phyloP scores from a whole-genome alignment of 495 filamentous ascomycete species.

The Xylaria curta region DNA sequence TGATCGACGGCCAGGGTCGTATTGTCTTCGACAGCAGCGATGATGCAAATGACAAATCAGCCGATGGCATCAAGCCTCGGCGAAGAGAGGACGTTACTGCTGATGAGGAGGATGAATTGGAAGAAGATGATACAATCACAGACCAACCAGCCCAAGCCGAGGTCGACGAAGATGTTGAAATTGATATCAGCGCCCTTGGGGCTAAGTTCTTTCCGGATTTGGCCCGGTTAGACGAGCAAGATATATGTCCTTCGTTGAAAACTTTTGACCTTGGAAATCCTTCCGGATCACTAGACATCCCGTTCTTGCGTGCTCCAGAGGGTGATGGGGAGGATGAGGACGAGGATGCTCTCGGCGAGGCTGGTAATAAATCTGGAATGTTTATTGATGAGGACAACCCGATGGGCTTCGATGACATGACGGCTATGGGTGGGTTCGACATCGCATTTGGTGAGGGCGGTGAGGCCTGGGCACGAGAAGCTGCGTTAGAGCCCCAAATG shows the following conservation, averaged over 20 bases:
- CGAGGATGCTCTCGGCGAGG: conserved; percentile 52
- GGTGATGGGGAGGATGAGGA: conserved; percentile 65
- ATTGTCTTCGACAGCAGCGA: conserved; percentile 99
- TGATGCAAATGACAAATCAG: conserved; percentile 71
- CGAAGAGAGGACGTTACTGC: conserved; percentile 51
- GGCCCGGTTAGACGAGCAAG: conserved; percentile 74
- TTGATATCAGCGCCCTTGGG: conserved; percentile 77
- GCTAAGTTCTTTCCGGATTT: conserved; percentile 89
- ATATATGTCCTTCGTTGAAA: conserved; percentile 94
- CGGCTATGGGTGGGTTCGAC: conserved; percentile 75
- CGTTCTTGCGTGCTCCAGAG: conserved; percentile 88
- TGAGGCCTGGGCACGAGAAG: conserved; percentile 73
- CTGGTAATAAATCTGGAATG: conserved; percentile 75
- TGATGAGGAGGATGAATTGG: conserved; percentile 57
- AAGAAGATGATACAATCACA: conserved; percentile 45
- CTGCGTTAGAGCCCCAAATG: conserved; percentile 67
- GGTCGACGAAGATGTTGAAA: conserved; percentile 67
- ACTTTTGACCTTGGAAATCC: conserved; percentile 88
- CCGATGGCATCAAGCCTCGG: conserved; percentile 47
- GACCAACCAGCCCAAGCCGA: conserved; percentile 51
- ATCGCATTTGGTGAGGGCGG: conserved; percentile 78
- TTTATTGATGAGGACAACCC: conserved; percentile 83
- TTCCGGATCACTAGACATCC: conserved; percentile 83
- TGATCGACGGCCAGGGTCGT: conserved; percentile 86
- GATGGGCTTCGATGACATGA: conserved; percentile 83